These are phyloP conservation scores for Malus hybrid DNA, from an alignment of 331 rosid genomes.

Conservation along the genomic window DNA sequence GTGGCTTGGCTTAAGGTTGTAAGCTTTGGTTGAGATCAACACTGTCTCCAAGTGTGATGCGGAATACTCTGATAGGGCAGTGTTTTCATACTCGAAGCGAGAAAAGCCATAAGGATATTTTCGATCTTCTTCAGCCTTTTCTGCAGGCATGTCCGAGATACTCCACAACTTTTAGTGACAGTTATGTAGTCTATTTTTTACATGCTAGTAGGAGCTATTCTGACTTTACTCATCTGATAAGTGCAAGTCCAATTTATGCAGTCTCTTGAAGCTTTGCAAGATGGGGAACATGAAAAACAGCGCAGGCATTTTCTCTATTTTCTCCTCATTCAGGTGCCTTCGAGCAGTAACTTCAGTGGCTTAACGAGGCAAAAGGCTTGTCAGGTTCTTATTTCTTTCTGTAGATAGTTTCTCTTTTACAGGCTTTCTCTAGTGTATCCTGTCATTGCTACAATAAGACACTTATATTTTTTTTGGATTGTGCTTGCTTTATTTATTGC, in stretches of 20 bases:
- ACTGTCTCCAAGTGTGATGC: conserved; percentile 84
- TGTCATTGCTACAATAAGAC: neutral
- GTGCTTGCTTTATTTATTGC: conserved; percentile 20
- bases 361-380: conserved; percentile 76
- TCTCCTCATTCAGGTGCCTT: conserved; percentile 95
- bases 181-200: neutral
- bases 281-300: conserved; percentile 94
- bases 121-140: conserved; percentile 89
- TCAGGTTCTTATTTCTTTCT: conserved; percentile 56
- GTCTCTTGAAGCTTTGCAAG: conserved; percentile 99
- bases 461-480: conserved; percentile 11
- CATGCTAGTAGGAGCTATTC: neutral
- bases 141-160: conserved; percentile 62
- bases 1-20: conserved; percentile 59
- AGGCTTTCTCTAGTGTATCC: neutral
- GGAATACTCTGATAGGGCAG: conserved; percentile 92
- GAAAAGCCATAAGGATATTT: conserved; percentile 93
- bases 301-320: conserved; percentile 92
- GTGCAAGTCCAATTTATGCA: conserved; percentile 27
- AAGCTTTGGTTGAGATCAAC: conserved; percentile 98
- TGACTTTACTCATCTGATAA: conserved; percentile 23
- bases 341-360: conserved; percentile 85
- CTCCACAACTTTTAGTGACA: conserved; percentile 9
- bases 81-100: conserved; percentile 90
- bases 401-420: conserved; percentile 11